phyloP scores from a whole-genome alignment of 176 grass and related monocot genomes.

The Elaeis guineensis region DNA sequence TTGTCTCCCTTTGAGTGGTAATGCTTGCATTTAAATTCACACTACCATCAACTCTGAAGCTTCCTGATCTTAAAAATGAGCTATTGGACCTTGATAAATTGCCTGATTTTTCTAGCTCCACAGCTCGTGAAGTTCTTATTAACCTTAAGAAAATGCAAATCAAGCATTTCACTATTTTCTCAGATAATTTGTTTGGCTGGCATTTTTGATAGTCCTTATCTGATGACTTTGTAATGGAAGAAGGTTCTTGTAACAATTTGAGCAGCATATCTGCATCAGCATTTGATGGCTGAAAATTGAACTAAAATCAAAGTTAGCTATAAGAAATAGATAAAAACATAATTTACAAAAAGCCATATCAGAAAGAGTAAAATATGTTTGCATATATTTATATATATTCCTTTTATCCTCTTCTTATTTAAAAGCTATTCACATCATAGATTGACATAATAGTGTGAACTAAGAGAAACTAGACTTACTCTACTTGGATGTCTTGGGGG shows the following conservation, averaged over 20 bases:
- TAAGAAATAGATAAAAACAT: slow-evolving; percentile 5
- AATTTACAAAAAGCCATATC: background rate
- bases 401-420: no score
- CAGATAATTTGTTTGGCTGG: slow-evolving; percentile 85
- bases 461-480: slow-evolving; percentile 5
- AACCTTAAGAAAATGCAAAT: slow-evolving; percentile 80
- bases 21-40: slow-evolving; percentile 5
- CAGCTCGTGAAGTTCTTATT: slow-evolving; percentile 46
- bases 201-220: slow-evolving; percentile 15
- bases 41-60: slow-evolving; percentile 35
- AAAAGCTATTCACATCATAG: no score
- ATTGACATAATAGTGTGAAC: no score
- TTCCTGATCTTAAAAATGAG: slow-evolving; percentile 26
- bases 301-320: background rate
- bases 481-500: slow-evolving; percentile 30
- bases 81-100: slow-evolving; percentile 32
- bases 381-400: no score
- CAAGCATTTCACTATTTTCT: slow-evolving; percentile 78
- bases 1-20: slow-evolving; percentile 15
- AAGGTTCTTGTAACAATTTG: slow-evolving; percentile 23
- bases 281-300: slow-evolving; percentile 6
- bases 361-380: background rate
- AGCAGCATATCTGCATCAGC: slow-evolving; percentile 16
- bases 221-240: background rate
- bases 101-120: slow-evolving; percentile 44